phyloP scores from a whole-genome alignment of 768 basidiomycete species.

The Dendrothele bispora region DNA sequence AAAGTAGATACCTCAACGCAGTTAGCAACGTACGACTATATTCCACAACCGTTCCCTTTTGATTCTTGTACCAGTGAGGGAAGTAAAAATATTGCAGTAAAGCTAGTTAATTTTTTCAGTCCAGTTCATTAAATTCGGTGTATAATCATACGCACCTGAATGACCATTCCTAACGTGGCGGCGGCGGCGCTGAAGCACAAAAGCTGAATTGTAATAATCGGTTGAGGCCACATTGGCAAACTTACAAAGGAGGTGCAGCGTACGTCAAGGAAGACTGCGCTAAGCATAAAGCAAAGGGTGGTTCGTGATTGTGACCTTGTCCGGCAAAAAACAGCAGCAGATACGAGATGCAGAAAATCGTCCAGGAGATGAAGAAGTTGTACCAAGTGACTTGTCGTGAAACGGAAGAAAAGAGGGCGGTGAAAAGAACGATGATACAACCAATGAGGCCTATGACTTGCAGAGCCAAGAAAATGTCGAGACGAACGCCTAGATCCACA shows the following conservation, averaged over 20 bases:
- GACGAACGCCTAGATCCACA: too few species aligned
- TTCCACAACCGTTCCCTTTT: background rate
- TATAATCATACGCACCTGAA: background rate
- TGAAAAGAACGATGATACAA: slow-evolving; percentile 23
- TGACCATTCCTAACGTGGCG: background rate
- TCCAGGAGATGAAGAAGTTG: slow-evolving; percentile 36
- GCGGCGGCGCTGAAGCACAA: background rate
- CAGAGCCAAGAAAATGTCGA: slow-evolving; percentile 30
- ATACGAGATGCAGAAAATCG: slow-evolving; percentile 34
- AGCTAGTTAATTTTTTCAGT: background rate
- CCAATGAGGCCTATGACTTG: slow-evolving; percentile 27
- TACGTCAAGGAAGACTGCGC: slow-evolving; percentile 33
- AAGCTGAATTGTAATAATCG: too few species aligned
- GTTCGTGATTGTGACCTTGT: slow-evolving; percentile 20
- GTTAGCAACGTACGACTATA: background rate
- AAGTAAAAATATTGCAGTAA: background rate
- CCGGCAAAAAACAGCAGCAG: slow-evolving; percentile 32
- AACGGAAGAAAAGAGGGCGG: slow-evolving; percentile 25
- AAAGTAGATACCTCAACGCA: background rate
- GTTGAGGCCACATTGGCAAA: background rate
- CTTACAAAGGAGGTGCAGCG: slow-evolving; percentile 33
- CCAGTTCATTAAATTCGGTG: background rate
- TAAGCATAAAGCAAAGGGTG: slow-evolving; percentile 25
- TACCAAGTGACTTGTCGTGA: slow-evolving; percentile 34
- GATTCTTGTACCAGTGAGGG: background rate